Percentiles rank a stretch among this genome's conserved stretches.
These are phyloP conservation scores for Nannizziopsis barbatae DNA, from an alignment of 2,329 filamentous ascomycete genomes.

Conservation along the genomic window DNA sequence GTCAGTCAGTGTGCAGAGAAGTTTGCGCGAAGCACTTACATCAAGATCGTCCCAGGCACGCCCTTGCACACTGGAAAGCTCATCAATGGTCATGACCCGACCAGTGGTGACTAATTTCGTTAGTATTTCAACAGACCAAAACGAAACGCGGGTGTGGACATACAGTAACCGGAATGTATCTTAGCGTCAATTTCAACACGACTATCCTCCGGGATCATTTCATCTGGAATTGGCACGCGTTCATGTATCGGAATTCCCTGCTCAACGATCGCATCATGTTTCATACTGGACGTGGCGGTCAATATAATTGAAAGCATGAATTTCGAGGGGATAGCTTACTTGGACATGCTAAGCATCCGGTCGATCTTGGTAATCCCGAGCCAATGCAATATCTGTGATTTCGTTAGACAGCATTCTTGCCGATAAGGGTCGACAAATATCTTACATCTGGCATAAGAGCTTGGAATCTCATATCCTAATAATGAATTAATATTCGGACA, in stretches of 20 bases:
- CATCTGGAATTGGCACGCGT: constrained; percentile 81
- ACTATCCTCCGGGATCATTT: constrained; percentile 87
- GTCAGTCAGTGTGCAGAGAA: not conserved
- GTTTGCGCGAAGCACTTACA: constrained; percentile 13
- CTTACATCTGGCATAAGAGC: constrained; percentile 78
- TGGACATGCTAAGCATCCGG: constrained; percentile 96
- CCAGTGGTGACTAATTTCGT: constrained; percentile 60
- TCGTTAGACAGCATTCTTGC: not conserved
- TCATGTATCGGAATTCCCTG: constrained; percentile 63
- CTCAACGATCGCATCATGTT: constrained; percentile 42
- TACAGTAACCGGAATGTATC: constrained; percentile 70
- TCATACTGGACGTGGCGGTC: constrained; percentile 30
- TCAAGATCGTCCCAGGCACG: constrained; percentile 64
- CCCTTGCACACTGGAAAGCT: constrained; percentile 71
- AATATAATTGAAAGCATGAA: not conserved
- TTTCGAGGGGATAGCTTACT: constrained; percentile 43
- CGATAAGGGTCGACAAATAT: constrained; percentile 5
- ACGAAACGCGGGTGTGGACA: constrained; percentile 40
- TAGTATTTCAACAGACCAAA: constrained; percentile 52
- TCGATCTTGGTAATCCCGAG: constrained; percentile 98
- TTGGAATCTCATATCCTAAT: constrained; percentile 78
- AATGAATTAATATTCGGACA: constrained; percentile 10
- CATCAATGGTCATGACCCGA: constrained; percentile 70
- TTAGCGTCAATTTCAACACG: constrained; percentile 98
- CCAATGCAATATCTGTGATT: constrained; percentile 71